Evolutionary conservation across 805 yeast species (phyloP).

Genomic region (Myxozyma lipomycoides): DNA sequence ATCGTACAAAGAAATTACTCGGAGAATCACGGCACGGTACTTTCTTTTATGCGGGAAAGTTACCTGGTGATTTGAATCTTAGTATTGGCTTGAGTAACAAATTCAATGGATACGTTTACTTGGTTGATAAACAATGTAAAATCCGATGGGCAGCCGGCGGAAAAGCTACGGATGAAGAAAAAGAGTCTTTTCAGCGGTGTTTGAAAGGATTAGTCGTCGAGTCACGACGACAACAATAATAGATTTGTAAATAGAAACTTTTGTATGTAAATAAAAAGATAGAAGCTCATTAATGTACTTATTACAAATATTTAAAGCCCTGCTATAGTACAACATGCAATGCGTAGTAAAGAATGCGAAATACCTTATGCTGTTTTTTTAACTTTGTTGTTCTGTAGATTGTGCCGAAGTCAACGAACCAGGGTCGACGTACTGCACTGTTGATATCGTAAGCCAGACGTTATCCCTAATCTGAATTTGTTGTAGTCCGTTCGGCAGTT

Average conservation of each 20-base stretch:
- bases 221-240: too few relatives aligned
- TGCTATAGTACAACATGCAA: too few relatives aligned
- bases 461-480: conserved; percentile 25
- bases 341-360: too few relatives aligned
- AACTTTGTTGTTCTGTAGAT: too few relatives aligned
- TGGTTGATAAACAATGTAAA: conserved; percentile 67
- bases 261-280: too few relatives aligned
- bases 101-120: conserved; percentile 77
- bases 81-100: conserved; percentile 61
- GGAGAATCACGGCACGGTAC: conserved; percentile 51
- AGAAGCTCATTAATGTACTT: too few relatives aligned
- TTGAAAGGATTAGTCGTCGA: conserved; percentile 14
- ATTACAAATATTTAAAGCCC: too few relatives aligned
- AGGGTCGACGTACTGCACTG: conserved; percentile 21
- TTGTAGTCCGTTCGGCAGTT: conserved; percentile 21
- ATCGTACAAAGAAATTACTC: conserved; percentile 44
- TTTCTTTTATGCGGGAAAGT: conserved; percentile 44
- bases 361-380: too few relatives aligned
- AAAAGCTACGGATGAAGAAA: conserved; percentile 64
- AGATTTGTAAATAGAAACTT: too few relatives aligned
- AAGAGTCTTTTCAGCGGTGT: conserved; percentile 31
- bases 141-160: conserved; percentile 95
- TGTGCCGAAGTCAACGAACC: not conserved
- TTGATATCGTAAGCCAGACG: conserved; percentile 25
- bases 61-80: conserved; percentile 12